Evolutionary conservation across 805 yeast genomes (phyloP).

Genomic region (Yarrowia porcina): DNA sequence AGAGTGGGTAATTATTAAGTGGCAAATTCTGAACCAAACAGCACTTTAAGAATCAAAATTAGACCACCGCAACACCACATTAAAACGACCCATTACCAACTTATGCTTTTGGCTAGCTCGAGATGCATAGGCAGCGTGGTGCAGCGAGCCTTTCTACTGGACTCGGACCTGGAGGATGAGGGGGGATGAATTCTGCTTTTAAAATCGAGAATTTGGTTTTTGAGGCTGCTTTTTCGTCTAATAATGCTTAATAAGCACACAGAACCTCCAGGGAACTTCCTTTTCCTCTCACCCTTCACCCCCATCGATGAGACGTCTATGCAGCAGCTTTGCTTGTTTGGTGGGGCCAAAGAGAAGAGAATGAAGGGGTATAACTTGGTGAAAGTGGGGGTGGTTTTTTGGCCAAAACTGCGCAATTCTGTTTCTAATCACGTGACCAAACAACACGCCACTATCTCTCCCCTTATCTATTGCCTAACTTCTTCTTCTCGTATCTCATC

Average conservation of each 20-base stretch:
- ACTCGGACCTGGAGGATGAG: background rate
- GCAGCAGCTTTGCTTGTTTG: background rate
- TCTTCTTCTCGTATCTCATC: too few species aligned
- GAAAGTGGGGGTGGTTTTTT: too few species aligned
- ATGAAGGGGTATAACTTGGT: background rate
- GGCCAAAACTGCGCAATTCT: too few species aligned
- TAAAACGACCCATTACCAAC: background rate
- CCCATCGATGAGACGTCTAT: background rate
- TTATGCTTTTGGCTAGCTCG: background rate
- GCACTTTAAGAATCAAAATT: background rate
- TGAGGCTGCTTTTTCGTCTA: too few species aligned
- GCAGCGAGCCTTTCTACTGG: constrained; percentile 12
- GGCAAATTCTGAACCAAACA: too few species aligned
- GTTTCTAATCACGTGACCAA: too few species aligned
- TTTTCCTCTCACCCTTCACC: too few species aligned
- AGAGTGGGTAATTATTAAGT: background rate
- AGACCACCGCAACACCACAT: background rate
- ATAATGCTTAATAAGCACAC: too few species aligned
- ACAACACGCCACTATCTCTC: background rate
- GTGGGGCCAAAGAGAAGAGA: background rate
- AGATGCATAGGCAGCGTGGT: constrained; percentile 5
- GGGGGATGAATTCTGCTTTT: too few species aligned
- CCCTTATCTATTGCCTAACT: background rate
- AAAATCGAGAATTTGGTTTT: too few species aligned
- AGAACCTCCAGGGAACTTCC: too few species aligned